Conservation (phyloP, 345 rosid genomes). For the Lepidium didymum region DNA sequence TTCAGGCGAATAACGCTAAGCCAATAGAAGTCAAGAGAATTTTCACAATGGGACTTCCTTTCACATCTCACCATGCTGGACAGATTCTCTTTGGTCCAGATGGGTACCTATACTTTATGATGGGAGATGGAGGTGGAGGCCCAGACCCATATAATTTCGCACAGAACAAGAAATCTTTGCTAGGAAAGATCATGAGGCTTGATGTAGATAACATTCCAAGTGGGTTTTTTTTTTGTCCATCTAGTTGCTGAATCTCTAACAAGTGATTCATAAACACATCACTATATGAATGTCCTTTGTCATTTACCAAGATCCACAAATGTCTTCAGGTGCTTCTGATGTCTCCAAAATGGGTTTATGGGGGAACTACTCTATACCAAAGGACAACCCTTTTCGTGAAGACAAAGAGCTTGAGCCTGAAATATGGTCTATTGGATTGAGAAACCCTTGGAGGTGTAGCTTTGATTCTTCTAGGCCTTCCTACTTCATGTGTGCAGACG, state of each 20-base stretch:
- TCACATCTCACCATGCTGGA: slow-evolving; percentile 74
- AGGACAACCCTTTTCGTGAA: slow-evolving; percentile 52
- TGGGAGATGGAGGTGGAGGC: slow-evolving; percentile 80
- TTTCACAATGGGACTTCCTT: slow-evolving; percentile 80
- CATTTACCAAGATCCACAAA: slow-evolving; percentile 5
- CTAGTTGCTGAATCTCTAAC: background rate
- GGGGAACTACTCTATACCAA: slow-evolving; percentile 70
- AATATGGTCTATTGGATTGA: slow-evolving; percentile 56
- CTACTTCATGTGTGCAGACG: slow-evolving; percentile 49
- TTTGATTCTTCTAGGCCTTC: slow-evolving; percentile 55
- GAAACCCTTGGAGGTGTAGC: slow-evolving; percentile 69
- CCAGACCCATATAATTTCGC: slow-evolving; percentile 82
- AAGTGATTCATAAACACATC: background rate
- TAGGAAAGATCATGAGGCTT: slow-evolving; percentile 90
- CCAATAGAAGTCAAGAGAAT: slow-evolving; percentile 31
- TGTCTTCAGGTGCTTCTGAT: slow-evolving; percentile 26
- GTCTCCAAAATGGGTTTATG: slow-evolving; percentile 36
- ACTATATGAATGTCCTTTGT: background rate
- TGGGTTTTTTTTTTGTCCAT: slow-evolving; percentile 23
- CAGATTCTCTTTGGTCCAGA: slow-evolving; percentile 97
- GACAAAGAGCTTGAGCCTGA: slow-evolving; percentile 50
- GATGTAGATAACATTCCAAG: slow-evolving; percentile 82
- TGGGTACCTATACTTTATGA: slow-evolving; percentile 85
- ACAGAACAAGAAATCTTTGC: slow-evolving; percentile 92
- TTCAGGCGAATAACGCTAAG: slow-evolving; percentile 28